Conservation (phyloP, 2,329 filamentous ascomycete genomes). For the Fusarium camptoceras region DNA sequence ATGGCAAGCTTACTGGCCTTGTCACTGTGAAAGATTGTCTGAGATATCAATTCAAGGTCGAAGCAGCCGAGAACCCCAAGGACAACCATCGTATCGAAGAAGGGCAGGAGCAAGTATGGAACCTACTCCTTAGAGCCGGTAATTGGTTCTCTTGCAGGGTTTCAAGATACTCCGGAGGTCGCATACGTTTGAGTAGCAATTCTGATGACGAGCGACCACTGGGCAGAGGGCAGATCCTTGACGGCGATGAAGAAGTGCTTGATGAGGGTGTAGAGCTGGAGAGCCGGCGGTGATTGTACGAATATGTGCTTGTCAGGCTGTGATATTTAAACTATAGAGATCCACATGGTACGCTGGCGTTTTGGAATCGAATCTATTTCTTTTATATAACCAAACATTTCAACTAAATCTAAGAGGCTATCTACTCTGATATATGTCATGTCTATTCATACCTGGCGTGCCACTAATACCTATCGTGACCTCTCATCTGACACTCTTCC, state of each 20-base stretch:
- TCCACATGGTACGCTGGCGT: conserved; percentile 39
- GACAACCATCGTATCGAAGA: conserved; percentile 67
- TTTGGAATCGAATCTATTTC: conserved; percentile 26
- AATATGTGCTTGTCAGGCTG: conserved; percentile 8
- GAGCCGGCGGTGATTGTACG: conserved; percentile 46
- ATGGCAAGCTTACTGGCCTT: conserved; percentile 83
- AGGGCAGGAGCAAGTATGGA: conserved; percentile 75
- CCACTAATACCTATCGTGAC: conserved; percentile 13
- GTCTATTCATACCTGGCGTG: background rate
- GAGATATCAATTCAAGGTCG: conserved; percentile 96
- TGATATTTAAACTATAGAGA: conserved; percentile 29
- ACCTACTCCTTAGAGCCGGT: conserved; percentile 62
- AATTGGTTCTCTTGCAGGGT: conserved; percentile 71
- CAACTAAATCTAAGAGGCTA: background rate
- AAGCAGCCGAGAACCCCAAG: conserved; percentile 81
- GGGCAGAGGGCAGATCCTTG: conserved; percentile 60
- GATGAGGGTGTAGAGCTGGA: conserved; percentile 60
- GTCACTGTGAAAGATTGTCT: conserved; percentile 98
- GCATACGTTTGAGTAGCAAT: conserved; percentile 63
- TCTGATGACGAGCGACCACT: conserved; percentile 51
- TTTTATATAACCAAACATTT: conserved; percentile 15
- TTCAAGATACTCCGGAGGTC: conserved; percentile 64
- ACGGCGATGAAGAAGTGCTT: conserved; percentile 56
- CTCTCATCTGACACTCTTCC: conserved; percentile 44
- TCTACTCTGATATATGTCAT: background rate